A percentile compares a stretch with the other conserved stretches of the same genome.
phyloP scores from a whole-genome alignment of 1,284 basidiomycete species.

The Cryptococcus neoformans region DNA sequence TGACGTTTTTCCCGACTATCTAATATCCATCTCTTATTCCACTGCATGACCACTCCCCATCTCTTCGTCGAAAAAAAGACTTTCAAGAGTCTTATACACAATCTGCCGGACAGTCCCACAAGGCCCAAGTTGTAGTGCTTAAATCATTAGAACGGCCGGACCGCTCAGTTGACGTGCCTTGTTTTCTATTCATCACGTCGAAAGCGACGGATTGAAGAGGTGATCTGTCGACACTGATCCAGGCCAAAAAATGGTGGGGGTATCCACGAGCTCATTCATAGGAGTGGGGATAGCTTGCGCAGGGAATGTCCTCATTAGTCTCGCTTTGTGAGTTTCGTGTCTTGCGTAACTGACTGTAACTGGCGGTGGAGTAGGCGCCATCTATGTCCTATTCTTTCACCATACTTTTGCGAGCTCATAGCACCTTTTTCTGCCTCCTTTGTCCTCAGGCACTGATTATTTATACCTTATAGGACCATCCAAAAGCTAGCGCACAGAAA shows the following conservation, averaged over 20 bases:
- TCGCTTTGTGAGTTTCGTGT: constrained; percentile 59
- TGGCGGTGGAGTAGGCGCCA: background rate
- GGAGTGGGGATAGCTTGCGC: constrained; percentile 80
- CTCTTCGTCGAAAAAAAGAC: no score
- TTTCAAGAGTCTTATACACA: no score
- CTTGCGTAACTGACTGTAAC: background rate
- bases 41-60: no score
- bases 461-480: constrained; percentile 57
- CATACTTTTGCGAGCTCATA: no score
- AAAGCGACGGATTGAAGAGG: background rate
- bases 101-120: no score
- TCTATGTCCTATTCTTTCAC: background rate
- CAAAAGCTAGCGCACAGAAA: constrained; percentile 88
- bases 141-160: background rate
- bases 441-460: background rate
- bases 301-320: constrained; percentile 84
- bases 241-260: constrained; percentile 1
- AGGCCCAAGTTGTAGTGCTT: background rate
- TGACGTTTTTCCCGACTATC: no score
- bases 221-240: background rate
- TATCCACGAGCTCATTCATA: constrained; percentile 56
- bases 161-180: background rate
- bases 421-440: background rate
- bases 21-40: no score
- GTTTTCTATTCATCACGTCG: background rate